Conservation (phyloP, 129 eudicot species). For the Lactuca sativa region DNA sequence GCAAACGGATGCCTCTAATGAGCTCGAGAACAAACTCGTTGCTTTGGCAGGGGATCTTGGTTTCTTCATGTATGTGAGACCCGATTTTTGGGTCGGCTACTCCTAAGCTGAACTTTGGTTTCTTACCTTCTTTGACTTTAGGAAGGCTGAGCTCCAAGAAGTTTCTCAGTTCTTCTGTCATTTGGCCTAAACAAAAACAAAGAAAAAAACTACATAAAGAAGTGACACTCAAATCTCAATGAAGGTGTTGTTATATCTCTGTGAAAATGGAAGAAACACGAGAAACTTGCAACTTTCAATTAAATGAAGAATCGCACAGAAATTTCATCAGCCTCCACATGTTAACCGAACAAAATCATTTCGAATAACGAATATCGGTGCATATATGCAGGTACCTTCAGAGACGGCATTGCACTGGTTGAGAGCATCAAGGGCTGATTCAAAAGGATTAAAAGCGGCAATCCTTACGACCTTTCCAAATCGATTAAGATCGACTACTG, state of each 20-base stretch:
- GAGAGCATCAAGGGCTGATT: constrained; percentile 77
- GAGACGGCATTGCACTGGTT: constrained; percentile 75
- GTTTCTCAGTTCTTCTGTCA: constrained; percentile 88
- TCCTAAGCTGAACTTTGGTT: constrained; percentile 75
- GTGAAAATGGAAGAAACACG: no score
- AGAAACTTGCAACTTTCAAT: background rate
- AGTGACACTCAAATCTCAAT: no score
- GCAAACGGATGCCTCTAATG: constrained; percentile 75
- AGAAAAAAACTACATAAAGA: background rate
- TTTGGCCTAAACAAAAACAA: constrained; percentile 51
- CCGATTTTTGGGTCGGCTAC: constrained; percentile 84
- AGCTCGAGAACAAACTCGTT: constrained; percentile 85
- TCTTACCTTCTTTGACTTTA: constrained; percentile 79
- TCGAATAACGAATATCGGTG: background rate
- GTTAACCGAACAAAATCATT: background rate
- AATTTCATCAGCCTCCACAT: no score
- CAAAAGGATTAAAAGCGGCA: constrained; percentile 64
- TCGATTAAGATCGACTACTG: constrained; percentile 65
- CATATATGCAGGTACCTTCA: constrained; percentile 47
- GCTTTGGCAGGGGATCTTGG: constrained; percentile 89
- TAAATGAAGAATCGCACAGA: no score
- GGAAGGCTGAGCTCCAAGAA: constrained; percentile 83
- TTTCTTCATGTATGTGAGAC: constrained; percentile 69
- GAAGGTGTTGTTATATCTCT: no score
- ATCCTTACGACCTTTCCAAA: constrained; percentile 80